A percentile compares a stretch with the other conserved stretches of the same genome.
These are phyloP conservation scores for Aspergillus fijiensis DNA, from an alignment of 2,329 filamentous ascomycete species.

Conservation along the genomic window DNA sequence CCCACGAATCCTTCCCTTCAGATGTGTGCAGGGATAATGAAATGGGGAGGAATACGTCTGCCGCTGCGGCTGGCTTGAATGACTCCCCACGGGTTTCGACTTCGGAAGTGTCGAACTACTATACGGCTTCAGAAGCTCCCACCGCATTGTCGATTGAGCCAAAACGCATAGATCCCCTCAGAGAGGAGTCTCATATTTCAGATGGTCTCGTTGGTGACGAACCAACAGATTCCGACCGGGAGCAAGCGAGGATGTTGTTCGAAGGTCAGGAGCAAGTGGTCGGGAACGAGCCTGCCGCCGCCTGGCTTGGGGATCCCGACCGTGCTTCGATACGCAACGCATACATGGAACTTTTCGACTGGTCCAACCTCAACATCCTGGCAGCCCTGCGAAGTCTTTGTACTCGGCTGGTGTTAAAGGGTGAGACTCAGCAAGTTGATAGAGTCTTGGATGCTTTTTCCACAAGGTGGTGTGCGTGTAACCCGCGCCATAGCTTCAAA, in stretches of 20 bases:
- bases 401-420: slow-evolving; percentile 75
- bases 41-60: slow-evolving; percentile 23
- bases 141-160: slow-evolving; percentile 34
- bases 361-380: slow-evolving; percentile 76
- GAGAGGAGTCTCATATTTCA: slow-evolving; percentile 18
- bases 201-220: slow-evolving; percentile 23
- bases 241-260: slow-evolving; percentile 79
- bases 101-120: slow-evolving; percentile 45
- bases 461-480: slow-evolving; percentile 88
- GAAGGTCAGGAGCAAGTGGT: slow-evolving; percentile 78
- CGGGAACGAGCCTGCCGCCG: slow-evolving; percentile 73
- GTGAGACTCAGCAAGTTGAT: slow-evolving; percentile 95
- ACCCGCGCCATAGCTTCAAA: slow-evolving; percentile 90
- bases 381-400: slow-evolving; percentile 77
- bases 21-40: slow-evolving; percentile 27
- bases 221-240: slow-evolving; percentile 65
- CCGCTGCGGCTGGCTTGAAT: slow-evolving; percentile 26
- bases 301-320: slow-evolving; percentile 72
- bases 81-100: slow-evolving; percentile 34
- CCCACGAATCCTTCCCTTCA: slow-evolving; percentile 14
- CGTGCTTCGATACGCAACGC: slow-evolving; percentile 62
- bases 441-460: slow-evolving; percentile 89
- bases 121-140: slow-evolving; percentile 46
- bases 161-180: slow-evolving; percentile 18
- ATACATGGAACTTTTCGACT: slow-evolving; percentile 93